Evolutionary conservation across 345 rosid genomes (phyloP).

Genomic region (Crucihimalaya himalaica): DNA sequence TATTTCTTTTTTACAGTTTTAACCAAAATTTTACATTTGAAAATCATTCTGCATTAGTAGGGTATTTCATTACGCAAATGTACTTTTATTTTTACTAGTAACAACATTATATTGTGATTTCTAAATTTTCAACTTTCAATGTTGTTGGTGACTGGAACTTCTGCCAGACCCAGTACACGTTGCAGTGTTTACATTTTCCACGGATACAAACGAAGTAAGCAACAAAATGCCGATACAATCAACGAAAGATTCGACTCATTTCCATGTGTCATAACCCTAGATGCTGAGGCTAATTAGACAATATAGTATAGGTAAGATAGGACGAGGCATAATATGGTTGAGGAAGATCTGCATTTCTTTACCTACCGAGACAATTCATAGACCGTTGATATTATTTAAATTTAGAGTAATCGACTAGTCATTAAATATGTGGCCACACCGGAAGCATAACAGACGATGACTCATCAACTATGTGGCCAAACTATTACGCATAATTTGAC

Average conservation of each 20-base stretch:
- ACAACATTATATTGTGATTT: background rate
- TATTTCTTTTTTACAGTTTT: too few relatives aligned
- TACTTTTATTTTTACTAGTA: background rate
- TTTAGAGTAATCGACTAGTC: background rate
- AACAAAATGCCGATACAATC: slow-evolving; percentile 18
- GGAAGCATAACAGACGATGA: slow-evolving; percentile 35
- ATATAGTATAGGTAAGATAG: slow-evolving; percentile 6
- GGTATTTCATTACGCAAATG: background rate
- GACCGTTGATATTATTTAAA: slow-evolving; percentile 34
- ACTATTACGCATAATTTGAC: slow-evolving; percentile 32
- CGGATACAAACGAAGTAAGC: background rate
- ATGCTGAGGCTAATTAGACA: slow-evolving; percentile 21
- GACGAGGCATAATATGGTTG: slow-evolving; percentile 34
- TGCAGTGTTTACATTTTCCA: background rate
- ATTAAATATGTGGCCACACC: slow-evolving; percentile 33
- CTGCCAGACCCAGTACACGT: background rate
- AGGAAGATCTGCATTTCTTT: slow-evolving; percentile 37
- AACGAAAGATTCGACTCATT: background rate
- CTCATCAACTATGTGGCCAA: slow-evolving; percentile 35
- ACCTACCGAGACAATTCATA: slow-evolving; percentile 35
- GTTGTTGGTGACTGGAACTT: background rate
- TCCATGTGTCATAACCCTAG: slow-evolving; percentile 8
- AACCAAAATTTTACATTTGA: background rate
- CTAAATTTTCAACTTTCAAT: background rate
- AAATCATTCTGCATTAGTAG: background rate